Percentiles rank a stretch among this genome's conserved stretches.
Evolutionary conservation across 176 grass and related monocot genomes (phyloP).

Genomic region (Aegilops tauschii): DNA sequence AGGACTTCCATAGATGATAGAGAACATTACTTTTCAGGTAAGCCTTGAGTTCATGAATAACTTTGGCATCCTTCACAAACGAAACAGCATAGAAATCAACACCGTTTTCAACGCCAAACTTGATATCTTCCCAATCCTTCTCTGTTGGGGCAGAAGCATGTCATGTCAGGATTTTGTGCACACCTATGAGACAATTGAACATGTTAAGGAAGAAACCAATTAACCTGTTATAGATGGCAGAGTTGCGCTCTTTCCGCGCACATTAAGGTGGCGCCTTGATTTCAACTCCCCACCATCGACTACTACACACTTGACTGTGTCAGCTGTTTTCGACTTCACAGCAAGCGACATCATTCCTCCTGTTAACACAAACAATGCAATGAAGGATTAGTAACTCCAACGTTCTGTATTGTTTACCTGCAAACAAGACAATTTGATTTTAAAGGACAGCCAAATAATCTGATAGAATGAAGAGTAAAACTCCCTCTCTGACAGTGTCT

Average conservation of each 20-base stretch:
- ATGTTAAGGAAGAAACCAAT: not conserved
- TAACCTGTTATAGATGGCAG: constrained; percentile 96
- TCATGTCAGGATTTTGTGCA: constrained; percentile 26
- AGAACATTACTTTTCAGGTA: constrained; percentile 77
- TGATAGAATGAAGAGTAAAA: not conserved
- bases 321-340: constrained; percentile 72
- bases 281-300: constrained; percentile 93
- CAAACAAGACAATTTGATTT: constrained; percentile 19
- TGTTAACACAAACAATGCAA: constrained; percentile 33
- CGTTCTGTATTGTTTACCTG: not conserved
- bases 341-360: constrained; percentile 96
- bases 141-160: constrained; percentile 54
- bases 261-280: constrained; percentile 95
- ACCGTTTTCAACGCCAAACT: constrained; percentile 86
- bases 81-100: constrained; percentile 99
- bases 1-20: constrained; percentile 7
- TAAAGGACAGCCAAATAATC: constrained; percentile 16
- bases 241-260: constrained; percentile 92
- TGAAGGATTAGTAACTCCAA: not conserved
- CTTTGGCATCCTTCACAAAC: constrained; percentile 93
- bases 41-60: constrained; percentile 90
- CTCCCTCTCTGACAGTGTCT: not conserved
- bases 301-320: constrained; percentile 87
- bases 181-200: constrained; percentile 18
- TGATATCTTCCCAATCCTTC: constrained; percentile 99